These are phyloP conservation scores for Diplodia seriata DNA, from an alignment of 2,329 filamentous ascomycete species.

Conservation along the genomic window DNA sequence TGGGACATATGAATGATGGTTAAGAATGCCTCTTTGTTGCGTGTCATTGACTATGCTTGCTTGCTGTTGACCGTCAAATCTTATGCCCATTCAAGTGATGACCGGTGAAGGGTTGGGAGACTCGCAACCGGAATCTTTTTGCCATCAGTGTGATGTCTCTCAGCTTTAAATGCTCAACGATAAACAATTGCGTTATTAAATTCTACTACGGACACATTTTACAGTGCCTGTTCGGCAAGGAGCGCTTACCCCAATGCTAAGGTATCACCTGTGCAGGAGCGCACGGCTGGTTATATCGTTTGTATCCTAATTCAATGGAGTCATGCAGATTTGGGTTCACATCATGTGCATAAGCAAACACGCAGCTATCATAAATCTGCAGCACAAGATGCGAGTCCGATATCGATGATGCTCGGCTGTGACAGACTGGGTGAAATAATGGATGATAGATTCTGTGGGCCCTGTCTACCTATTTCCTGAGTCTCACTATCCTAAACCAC, in stretches of 20 bases:
- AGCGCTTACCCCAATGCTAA: neutral
- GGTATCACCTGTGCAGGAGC: too few species aligned
- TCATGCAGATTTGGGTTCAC: neutral
- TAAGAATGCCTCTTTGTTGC: neutral
- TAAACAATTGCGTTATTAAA: too few species aligned
- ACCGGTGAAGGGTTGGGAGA: neutral
- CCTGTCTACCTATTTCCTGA: neutral
- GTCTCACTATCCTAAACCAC: neutral
- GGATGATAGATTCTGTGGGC: neutral
- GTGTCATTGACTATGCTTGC: neutral
- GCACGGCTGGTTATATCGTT: neutral
- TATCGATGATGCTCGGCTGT: neutral
- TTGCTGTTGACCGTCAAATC: neutral
- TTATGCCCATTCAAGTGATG: neutral
- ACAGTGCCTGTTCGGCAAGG: neutral
- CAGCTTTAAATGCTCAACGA: too few species aligned
- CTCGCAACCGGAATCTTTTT: neutral
- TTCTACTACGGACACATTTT: too few species aligned
- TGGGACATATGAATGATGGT: constrained; percentile 13
- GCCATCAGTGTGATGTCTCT: too few species aligned
- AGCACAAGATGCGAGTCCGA: neutral
- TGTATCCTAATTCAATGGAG: too few species aligned
- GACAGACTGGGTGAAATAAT: neutral
- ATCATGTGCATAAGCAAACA: too few species aligned
- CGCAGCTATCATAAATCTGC: neutral